Base-by-base conservation (phyloP, 257 asterid genomes). In the Salvia hispanica region DNA sequence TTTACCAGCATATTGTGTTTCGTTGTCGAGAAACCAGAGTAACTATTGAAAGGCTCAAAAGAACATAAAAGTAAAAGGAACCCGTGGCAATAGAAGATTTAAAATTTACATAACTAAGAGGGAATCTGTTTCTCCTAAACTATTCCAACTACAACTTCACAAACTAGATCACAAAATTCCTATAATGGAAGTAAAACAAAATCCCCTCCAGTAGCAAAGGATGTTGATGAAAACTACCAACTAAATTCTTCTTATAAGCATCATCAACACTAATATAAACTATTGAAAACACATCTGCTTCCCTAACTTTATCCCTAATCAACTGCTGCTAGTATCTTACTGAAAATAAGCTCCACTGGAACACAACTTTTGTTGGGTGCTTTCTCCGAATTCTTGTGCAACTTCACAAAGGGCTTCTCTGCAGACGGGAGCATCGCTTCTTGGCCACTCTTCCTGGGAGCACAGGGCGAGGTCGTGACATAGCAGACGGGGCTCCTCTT, bases 401-500 rank as follows among this genome's bases (percentile, higher is more conserved):
- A 37, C 72, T 74, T 78, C 53, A 5, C 10, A 54, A 51, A 33
- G 53, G 58, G 60, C 62, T 74, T 43, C 42, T 68, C 74, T 58
- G 55, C 45, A 59, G 14, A 43, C 45, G 15, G 75, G 25, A 50
- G 48, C 43, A 13, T 51, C 34, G 7, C 40, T 62, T 45, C 56
- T 55, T 62, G 40, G 57, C 14, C 58, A 47, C 50, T 48, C 71
- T 67, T 57, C 31, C 31, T 25, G 31, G 31, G 2, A 25, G 31
- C 31, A 13, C 13, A 6, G 34, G 57, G 12, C 0, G 78, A 53
- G 58, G 77, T 73, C 15, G 80, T 42, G 61, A 76, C 72, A 54
- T 87, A 87, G 40, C 83, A 77, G 9, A 85, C 90, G 2, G 88
- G 86, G 58, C 87, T 84, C 74, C 95, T 82, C 62, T 54, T 85